Evolutionary conservation across 2,329 filamentous ascomycete species (phyloP), one percentile per base, ranked within the genome.

Genomic region (Aspergillus sp.): DNA sequence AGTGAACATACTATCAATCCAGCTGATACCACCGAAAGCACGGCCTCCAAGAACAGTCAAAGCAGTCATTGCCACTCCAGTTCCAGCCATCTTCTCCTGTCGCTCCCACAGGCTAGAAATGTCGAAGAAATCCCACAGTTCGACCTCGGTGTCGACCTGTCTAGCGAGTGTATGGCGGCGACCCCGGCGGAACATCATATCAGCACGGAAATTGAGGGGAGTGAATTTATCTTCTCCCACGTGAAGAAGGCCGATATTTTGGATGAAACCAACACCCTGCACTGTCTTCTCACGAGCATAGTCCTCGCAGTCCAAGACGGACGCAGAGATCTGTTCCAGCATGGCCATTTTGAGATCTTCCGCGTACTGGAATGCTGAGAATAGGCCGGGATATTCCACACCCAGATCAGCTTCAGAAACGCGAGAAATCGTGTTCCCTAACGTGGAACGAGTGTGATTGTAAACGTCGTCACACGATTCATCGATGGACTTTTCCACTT

Each of bases 91-190:
- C 79, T 97, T 99, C 73, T 99, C 94, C 69, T 97, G 93, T 49
- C 86, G 82, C 65, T 96, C 90, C 76, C 95, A 81, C 5, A 97
- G 75, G 10, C 85, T 88, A 16, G 85, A 81, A 70, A 91, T 80
- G 71, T 99, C 94, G 64, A 99, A 89, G 78, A 99, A 97, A 74
- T 99, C 94, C 82, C 82, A 88, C 0, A 96, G 63, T 66, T 99
- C 92, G 3, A 94, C 89, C 49, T 94, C 85, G 17, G 96, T 85
- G 55, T 96, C 85, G 14, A 97, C 86, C 66, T 95, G 87, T 58
- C 90, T 85, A 5, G 90, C 91, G 38, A 96, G 76, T 2, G 85
- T 83, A 69, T 99, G 90, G 54, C 86, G 83, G 65, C 88, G 88
- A 38, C 67, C 66, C 56, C 89, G 85, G 54, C 85, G 86, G 79